A percentile compares a stretch with the other conserved stretches of the same genome.
Conservation (phyloP, 495 filamentous ascomycete genomes). For the Cercophora samala region DNA sequence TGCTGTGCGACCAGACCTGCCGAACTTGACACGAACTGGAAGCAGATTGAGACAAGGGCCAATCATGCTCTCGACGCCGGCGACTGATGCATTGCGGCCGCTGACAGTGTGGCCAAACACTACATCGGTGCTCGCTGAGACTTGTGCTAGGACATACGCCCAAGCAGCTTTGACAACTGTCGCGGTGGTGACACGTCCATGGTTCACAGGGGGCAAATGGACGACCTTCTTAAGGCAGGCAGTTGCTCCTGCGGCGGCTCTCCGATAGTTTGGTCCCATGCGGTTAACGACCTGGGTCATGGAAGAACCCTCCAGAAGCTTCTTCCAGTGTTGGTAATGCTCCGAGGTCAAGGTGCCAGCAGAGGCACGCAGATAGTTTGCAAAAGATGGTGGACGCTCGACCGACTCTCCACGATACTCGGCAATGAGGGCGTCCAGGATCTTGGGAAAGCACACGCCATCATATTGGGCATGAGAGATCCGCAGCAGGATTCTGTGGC, state of each 20-base stretch:
- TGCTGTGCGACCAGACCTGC: conserved; percentile 16
- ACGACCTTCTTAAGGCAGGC: conserved; percentile 19
- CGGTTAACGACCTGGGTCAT: conserved; percentile 37
- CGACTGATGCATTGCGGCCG: conserved; percentile 54
- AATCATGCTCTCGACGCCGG: conserved; percentile 49
- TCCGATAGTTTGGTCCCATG: conserved; percentile 14
- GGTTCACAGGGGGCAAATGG: conserved; percentile 19
- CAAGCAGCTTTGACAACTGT: conserved; percentile 55
- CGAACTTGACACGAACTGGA: conserved; percentile 54
- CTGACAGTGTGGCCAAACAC: conserved; percentile 54
- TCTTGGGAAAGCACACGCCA: conserved; percentile 57
- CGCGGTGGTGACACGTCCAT: conserved; percentile 47
- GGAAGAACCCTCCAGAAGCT: conserved; percentile 46
- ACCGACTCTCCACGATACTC: conserved; percentile 51
- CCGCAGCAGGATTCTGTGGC: conserved; percentile 55
- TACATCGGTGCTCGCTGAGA: conserved; percentile 45
- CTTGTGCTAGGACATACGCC: conserved; percentile 52
- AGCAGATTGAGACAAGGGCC: conserved; percentile 56
- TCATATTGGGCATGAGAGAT: conserved; percentile 70
- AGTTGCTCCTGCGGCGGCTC: background rate
- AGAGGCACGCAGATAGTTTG: conserved; percentile 54
- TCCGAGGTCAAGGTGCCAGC: conserved; percentile 35
- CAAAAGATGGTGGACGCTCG: conserved; percentile 46
- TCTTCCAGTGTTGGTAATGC: conserved; percentile 52
- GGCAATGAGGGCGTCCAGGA: conserved; percentile 52